phyloP scores from a whole-genome alignment of 306 rosid genomes.

The Glycine tomentella region DNA sequence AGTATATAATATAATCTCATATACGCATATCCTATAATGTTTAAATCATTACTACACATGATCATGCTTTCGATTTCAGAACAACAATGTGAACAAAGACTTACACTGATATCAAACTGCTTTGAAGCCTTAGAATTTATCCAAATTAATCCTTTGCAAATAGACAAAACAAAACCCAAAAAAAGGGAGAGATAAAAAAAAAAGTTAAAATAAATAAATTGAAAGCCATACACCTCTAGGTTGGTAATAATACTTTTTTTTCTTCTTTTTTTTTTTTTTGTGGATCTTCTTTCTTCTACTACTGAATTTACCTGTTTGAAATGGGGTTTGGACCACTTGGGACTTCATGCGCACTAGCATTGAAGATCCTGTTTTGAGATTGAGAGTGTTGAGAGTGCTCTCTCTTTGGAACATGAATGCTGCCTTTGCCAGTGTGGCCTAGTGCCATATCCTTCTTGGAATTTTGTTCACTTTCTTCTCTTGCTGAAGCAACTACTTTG shows the following conservation, averaged over 20 bases:
- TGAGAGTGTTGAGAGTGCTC: conserved; percentile 12
- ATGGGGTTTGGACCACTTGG: conserved; percentile 92
- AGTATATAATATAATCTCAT: conserved; percentile 48
- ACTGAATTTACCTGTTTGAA: conserved; percentile 69
- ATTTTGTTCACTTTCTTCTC: conserved; percentile 45
- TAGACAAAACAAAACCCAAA: neutral
- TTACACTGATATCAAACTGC: conserved; percentile 47
- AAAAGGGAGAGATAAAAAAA: too few relatives aligned
- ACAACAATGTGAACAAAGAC: conserved; percentile 48
- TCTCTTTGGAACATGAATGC: conserved; percentile 47
- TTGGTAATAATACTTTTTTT: neutral
- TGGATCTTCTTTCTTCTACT: conserved; percentile 32
- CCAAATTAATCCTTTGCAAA: conserved; percentile 34
- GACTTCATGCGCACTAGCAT: conserved; percentile 70
- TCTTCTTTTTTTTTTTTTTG: neutral
- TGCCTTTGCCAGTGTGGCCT: conserved; percentile 1
- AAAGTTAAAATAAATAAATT: neutral
- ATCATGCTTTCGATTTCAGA: conserved; percentile 37
- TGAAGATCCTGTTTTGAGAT: conserved; percentile 52
- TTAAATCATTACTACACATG: conserved; percentile 53
- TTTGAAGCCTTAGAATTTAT: conserved; percentile 26
- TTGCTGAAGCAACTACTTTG: conserved; percentile 42
- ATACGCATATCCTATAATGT: conserved; percentile 49
- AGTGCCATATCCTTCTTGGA: conserved; percentile 41
- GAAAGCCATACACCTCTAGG: conserved; percentile 41